These are phyloP conservation scores for Pulveroboletus sp. DNA, from an alignment of 768 basidiomycete species.

Conservation along the genomic window DNA sequence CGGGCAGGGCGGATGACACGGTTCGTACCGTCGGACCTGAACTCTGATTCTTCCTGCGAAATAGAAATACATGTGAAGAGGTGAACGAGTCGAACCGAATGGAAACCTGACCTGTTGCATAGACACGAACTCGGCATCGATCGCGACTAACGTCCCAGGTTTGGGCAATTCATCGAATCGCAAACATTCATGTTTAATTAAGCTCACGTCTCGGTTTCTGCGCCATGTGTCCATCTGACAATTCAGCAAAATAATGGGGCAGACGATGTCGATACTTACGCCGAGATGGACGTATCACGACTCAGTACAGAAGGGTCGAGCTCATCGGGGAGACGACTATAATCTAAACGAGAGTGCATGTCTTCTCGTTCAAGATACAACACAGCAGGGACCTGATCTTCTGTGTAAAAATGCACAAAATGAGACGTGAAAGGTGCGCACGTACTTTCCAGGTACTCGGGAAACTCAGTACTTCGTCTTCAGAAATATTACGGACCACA, in stretches of 20 bases:
- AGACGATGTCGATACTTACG: conserved; percentile 42
- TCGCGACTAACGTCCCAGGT: conserved; percentile 85
- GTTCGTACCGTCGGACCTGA: conserved; percentile 90
- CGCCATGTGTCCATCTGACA: background rate
- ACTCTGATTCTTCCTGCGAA: conserved; percentile 86
- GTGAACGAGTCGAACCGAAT: background rate
- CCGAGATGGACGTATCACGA: conserved; percentile 83
- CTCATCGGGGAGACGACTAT: conserved; percentile 54
- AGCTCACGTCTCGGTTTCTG: conserved; percentile 69
- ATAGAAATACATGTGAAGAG: background rate
- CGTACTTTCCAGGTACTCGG: conserved; percentile 88
- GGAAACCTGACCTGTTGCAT: conserved; percentile 75
- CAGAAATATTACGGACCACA: conserved; percentile 75
- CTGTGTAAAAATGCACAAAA: conserved; percentile 4
- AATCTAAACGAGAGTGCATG: conserved; percentile 52
- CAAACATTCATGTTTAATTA: conserved; percentile 78
- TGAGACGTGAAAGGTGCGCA: background rate
- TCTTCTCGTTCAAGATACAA: conserved; percentile 84
- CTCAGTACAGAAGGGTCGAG: conserved; percentile 74
- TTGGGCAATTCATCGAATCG: conserved; percentile 70
- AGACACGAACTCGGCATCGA: conserved; percentile 96
- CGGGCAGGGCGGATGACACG: conserved; percentile 89
- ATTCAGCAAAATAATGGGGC: background rate
- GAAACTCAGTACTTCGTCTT: conserved; percentile 85
- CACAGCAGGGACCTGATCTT: conserved; percentile 73